Percentiles rank a stretch among this genome's conserved stretches.
phyloP scores from a whole-genome alignment of 768 basidiomycete species.

The Asterophora parasitica region DNA sequence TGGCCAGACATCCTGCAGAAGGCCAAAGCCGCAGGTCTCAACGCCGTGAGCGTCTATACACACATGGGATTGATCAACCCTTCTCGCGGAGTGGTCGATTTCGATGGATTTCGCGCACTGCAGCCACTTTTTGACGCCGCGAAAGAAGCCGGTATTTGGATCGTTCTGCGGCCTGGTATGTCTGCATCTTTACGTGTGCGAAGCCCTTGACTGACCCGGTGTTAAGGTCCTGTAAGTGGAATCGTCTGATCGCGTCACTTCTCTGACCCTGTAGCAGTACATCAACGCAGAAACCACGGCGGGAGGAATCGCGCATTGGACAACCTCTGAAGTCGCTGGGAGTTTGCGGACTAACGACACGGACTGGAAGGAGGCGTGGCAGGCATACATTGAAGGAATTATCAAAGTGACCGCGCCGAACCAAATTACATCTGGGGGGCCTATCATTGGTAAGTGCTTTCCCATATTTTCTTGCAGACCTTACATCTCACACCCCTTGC shows the following conservation, averaged over 20 bases:
- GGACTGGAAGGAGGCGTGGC: constrained; percentile 69
- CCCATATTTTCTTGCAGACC: neutral
- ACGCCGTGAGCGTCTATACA: constrained; percentile 71
- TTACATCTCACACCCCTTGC: neutral
- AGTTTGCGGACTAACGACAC: constrained; percentile 68
- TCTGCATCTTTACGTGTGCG: constrained; percentile 4
- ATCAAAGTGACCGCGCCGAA: constrained; percentile 55
- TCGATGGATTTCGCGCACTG: constrained; percentile 63
- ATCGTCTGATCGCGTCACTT: too few species aligned
- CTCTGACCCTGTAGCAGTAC: constrained; percentile 30
- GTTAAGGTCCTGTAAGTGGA: constrained; percentile 35
- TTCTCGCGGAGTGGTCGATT: constrained; percentile 68
- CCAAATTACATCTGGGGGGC: constrained; percentile 69
- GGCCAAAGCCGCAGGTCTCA: constrained; percentile 75
- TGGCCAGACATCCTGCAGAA: constrained; percentile 85
- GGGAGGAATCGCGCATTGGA: constrained; percentile 69
- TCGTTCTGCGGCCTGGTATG: constrained; percentile 73
- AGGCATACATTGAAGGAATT: constrained; percentile 63
- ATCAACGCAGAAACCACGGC: constrained; percentile 83
- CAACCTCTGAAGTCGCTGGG: constrained; percentile 62
- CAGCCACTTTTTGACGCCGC: constrained; percentile 73
- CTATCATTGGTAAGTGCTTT: constrained; percentile 56
- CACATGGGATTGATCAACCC: constrained; percentile 81
- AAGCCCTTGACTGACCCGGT: neutral
- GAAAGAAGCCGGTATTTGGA: constrained; percentile 67